Percentiles rank a stretch among this genome's conserved stretches.
These are phyloP conservation scores for Amaranthus tricolor DNA, from an alignment of 179 eudicot species.

Conservation along the genomic window DNA sequence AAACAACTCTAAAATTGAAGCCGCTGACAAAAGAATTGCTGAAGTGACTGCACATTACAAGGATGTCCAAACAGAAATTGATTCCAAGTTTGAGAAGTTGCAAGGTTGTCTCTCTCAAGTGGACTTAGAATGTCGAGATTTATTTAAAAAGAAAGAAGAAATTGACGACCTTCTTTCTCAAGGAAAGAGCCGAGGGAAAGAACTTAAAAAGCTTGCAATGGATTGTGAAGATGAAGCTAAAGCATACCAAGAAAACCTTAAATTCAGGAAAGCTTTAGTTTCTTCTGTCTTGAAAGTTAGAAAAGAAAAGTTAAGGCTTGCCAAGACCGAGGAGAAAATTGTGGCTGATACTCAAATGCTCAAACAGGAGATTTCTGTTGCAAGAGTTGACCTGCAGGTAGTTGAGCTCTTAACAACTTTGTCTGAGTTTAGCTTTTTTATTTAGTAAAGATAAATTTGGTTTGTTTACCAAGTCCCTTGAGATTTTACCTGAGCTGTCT, in stretches of 20 bases:
- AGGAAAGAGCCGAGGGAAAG: conserved; percentile 44
- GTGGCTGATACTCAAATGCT: conserved; percentile 52
- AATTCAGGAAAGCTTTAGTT: conserved; percentile 46
- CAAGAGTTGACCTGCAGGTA: conserved; percentile 77
- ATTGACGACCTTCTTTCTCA: conserved; percentile 44
- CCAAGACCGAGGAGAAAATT: conserved; percentile 54
- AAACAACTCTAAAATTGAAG: conserved; percentile 50
- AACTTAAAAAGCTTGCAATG: conserved; percentile 51
- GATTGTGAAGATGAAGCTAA: conserved; percentile 50
- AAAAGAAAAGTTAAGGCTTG: conserved; percentile 57
- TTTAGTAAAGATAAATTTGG: neutral
- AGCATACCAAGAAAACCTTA: conserved; percentile 44
- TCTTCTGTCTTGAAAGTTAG: conserved; percentile 44
- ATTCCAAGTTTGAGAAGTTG: conserved; percentile 39
- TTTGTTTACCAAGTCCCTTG: neutral
- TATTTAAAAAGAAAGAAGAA: conserved; percentile 54
- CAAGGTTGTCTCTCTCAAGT: conserved; percentile 42
- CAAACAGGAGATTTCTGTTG: conserved; percentile 54
- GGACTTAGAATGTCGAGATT: conserved; percentile 43
- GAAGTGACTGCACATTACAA: conserved; percentile 53
- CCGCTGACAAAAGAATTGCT: conserved; percentile 56
- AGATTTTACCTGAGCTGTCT: neutral
- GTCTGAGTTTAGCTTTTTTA: neutral
- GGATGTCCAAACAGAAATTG: conserved; percentile 43
- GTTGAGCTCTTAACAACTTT: conserved; percentile 8